Conservation (phyloP, 140 eudicot species). For the Stevia rebaudiana region DNA sequence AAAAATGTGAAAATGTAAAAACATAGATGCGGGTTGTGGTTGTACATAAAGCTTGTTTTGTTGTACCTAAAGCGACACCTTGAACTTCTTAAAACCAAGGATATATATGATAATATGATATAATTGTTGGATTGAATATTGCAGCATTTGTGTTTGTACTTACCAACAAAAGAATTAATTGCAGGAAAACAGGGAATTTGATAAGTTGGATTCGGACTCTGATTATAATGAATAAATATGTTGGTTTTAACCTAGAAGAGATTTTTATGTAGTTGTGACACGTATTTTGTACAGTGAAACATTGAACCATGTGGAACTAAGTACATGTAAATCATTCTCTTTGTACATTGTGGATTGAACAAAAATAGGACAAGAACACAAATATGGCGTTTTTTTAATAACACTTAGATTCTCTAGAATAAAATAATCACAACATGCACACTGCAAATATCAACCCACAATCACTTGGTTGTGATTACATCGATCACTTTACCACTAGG, state of each 20-base stretch:
- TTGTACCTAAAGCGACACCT: neutral
- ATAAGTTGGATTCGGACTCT: conserved; percentile 39
- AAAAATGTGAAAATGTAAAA: no score
- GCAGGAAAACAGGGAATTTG: conserved; percentile 74
- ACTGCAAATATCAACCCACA: no score
- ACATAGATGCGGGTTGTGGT: neutral
- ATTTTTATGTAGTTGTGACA: neutral
- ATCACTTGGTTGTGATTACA: no score
- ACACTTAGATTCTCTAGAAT: no score
- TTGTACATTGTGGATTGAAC: conserved; percentile 13
- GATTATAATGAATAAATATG: conserved; percentile 39
- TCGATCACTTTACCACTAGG: no score
- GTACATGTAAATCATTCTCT: conserved; percentile 20
- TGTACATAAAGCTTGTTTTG: neutral
- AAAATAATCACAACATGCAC: no score
- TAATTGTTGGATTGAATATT: neutral
- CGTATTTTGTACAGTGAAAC: conserved; percentile 17
- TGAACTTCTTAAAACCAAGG: neutral
- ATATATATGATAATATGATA: neutral
- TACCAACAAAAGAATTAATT: neutral
- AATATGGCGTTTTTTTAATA: neutral
- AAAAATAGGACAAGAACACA: neutral
- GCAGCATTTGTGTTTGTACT: conserved; percentile 6
- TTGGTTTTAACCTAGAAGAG: conserved; percentile 8
- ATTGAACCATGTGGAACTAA: conserved; percentile 8